These are phyloP conservation scores for Metarhizium humberi DNA, from an alignment of 2,329 filamentous ascomycete genomes.

Conservation along the genomic window DNA sequence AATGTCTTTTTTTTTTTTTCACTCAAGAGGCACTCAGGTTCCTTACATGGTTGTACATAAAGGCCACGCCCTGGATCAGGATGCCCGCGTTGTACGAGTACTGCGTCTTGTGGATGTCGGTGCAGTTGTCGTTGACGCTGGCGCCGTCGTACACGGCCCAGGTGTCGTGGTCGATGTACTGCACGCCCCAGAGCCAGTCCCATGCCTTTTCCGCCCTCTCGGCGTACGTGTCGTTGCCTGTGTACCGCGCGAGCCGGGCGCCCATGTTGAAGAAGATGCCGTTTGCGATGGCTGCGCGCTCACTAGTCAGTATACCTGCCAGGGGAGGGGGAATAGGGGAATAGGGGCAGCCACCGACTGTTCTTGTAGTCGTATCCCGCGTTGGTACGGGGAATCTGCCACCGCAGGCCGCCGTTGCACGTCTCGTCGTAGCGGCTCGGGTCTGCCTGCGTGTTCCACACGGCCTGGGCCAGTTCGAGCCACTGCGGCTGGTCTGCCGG, in stretches of 20 bases:
- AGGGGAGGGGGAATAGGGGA: background rate
- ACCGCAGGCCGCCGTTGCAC: constrained; percentile 54
- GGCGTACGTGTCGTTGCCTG: constrained; percentile 52
- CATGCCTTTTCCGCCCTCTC: constrained; percentile 53
- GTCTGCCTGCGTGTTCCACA: constrained; percentile 47
- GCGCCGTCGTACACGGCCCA: constrained; percentile 52
- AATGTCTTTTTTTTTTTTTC: no score
- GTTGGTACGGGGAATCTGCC: constrained; percentile 68
- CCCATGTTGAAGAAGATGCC: constrained; percentile 54
- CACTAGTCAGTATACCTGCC: no score
- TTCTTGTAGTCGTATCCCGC: constrained; percentile 68
- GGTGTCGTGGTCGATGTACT: constrained; percentile 47
- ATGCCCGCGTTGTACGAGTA: constrained; percentile 48
- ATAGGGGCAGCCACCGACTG: constrained; percentile 19
- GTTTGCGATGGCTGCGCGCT: constrained; percentile 35
- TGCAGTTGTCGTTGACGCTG: constrained; percentile 38
- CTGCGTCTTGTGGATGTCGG: constrained; percentile 41
- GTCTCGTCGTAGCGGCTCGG: constrained; percentile 46
- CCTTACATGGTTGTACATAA: constrained; percentile 45
- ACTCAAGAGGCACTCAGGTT: no score
- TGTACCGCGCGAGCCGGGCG: constrained; percentile 62
- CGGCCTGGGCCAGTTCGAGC: constrained; percentile 47
- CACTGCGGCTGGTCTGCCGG: constrained; percentile 37
- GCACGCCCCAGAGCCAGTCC: constrained; percentile 47
- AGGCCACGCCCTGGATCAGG: constrained; percentile 44